These are phyloP conservation scores for Cordyceps pruinosa DNA, from an alignment of 2,329 filamentous ascomycete species.

Conservation along the genomic window DNA sequence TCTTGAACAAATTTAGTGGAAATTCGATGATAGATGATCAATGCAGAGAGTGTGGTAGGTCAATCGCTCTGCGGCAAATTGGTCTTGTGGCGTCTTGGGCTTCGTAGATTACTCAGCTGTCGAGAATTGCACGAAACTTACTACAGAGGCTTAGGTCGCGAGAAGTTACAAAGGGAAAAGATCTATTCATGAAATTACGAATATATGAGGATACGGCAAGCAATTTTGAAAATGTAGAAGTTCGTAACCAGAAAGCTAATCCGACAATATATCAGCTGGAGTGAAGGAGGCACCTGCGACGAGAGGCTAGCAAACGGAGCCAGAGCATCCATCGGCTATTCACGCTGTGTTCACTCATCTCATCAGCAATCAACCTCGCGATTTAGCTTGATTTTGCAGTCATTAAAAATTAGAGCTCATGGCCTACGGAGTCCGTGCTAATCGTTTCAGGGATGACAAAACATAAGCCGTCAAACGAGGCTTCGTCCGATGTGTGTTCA, in stretches of 20 bases:
- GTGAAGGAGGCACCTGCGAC: not conserved
- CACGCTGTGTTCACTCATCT: not conserved
- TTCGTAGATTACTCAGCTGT: slow-evolving; percentile 2
- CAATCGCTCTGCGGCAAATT: not conserved
- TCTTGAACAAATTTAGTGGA: not conserved
- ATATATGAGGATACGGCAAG: not conserved
- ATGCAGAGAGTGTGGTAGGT: not conserved
- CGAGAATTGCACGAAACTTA: too few species aligned
- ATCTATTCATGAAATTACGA: not conserved
- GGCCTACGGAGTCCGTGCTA: too few species aligned
- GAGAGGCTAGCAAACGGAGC: not conserved
- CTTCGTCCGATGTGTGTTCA: not conserved
- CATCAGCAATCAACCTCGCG: not conserved
- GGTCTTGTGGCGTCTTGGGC: not conserved
- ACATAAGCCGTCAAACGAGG: not conserved
- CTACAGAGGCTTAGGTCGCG: too few species aligned
- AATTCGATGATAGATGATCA: not conserved
- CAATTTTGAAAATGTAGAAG: not conserved
- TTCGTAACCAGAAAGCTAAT: too few species aligned
- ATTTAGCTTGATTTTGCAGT: not conserved
- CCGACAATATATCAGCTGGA: too few species aligned
- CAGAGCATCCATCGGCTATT: not conserved
- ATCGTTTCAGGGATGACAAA: not conserved
- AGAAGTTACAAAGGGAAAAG: not conserved
- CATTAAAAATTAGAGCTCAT: too few species aligned